These are phyloP conservation scores for Pythium diclinum DNA, from an alignment of 352 stramenopile genomes.

Conservation along the genomic window DNA sequence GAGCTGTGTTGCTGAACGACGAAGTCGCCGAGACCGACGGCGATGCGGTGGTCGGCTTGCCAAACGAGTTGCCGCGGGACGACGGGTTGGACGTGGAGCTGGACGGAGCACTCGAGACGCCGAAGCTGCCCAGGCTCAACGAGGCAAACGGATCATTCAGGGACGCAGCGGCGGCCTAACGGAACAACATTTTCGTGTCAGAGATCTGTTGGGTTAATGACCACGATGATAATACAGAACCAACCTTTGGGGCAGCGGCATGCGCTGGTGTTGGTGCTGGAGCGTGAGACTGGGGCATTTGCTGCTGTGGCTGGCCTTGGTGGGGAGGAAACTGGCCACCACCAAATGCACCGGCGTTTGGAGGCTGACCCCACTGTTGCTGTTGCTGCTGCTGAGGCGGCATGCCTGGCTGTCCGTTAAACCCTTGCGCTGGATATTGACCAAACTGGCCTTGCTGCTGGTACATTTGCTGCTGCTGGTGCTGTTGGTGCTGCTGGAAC, in stretches of 20 bases:
- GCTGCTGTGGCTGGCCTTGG: slow-evolving; percentile 11
- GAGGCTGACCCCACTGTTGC: slow-evolving; percentile 33
- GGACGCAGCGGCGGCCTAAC: slow-evolving; percentile 31
- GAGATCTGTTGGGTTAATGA: neutral
- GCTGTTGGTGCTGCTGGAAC: slow-evolving; percentile 33
- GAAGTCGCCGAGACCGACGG: slow-evolving; percentile 18
- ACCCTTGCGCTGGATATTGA: slow-evolving; percentile 22
- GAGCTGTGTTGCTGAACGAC: slow-evolving; percentile 18
- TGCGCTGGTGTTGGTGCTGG: slow-evolving; percentile 23
- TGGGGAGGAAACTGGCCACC: slow-evolving; percentile 30
- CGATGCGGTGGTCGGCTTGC: slow-evolving; percentile 19
- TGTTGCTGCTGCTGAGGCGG: slow-evolving; percentile 30
- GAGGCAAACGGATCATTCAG: slow-evolving; percentile 76
- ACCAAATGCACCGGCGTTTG: neutral
- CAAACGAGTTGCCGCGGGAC: slow-evolving; percentile 35
- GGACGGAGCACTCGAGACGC: slow-evolving; percentile 30
- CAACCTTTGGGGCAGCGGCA: slow-evolving; percentile 40
- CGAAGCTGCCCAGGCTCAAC: slow-evolving; percentile 56
- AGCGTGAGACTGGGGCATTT: neutral
- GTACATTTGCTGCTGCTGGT: slow-evolving; percentile 21
- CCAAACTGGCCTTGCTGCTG: slow-evolving; percentile 22
- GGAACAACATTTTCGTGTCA: neutral
- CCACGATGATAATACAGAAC: neutral
- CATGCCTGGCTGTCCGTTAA: slow-evolving; percentile 23
- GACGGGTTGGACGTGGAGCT: slow-evolving; percentile 25